Conservation (phyloP, 495 filamentous ascomycete genomes). For the Talaromyces wortmannii region DNA sequence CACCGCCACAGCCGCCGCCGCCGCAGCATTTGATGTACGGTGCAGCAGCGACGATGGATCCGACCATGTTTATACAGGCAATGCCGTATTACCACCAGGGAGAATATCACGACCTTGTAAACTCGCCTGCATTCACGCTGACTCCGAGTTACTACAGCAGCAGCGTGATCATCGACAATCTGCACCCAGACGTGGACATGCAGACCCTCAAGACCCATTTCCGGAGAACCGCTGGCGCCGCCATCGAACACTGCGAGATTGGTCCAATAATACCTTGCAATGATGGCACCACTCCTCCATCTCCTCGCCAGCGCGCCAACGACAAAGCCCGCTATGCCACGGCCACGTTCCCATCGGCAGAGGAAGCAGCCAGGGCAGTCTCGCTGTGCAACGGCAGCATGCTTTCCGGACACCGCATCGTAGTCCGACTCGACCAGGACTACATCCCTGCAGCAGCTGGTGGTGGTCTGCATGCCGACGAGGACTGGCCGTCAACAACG, state of each 20-base stretch:
- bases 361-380: constrained; percentile 26
- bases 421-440: not conserved
- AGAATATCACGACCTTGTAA: too few species aligned
- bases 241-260: not conserved
- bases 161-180: constrained; percentile 1
- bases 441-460: not conserved
- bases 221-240: not conserved
- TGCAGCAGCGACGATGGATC: not conserved
- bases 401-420: not conserved
- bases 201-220: not conserved
- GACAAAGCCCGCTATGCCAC: constrained; percentile 12
- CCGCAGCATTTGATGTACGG: too few species aligned
- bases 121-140: too few species aligned
- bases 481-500: not conserved
- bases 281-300: too few species aligned
- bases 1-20: too few species aligned
- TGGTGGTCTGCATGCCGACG: not conserved
- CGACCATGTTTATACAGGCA: not conserved
- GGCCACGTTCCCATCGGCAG: constrained; percentile 23
- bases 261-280: not conserved
- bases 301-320: too few species aligned
- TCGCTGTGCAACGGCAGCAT: constrained; percentile 21
- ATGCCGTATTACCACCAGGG: not conserved
- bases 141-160: too few species aligned
- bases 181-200: not conserved